phyloP scores from a whole-genome alignment of 73 alveolate species.

The Tetrahymena elliotti region DNA sequence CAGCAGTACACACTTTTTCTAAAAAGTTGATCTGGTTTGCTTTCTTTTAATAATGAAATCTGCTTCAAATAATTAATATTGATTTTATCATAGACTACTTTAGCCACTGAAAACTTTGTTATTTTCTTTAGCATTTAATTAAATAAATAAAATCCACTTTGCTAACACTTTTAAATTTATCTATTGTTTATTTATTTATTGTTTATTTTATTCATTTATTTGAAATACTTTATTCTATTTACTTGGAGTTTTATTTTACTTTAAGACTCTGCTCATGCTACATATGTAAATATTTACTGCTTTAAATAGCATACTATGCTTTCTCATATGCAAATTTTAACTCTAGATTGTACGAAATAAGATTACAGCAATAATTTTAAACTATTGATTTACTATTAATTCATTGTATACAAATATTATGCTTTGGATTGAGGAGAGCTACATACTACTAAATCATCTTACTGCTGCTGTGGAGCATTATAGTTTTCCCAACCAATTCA shows the following conservation, averaged over 20 bases:
- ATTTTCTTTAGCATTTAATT: background rate
- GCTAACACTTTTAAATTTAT: background rate
- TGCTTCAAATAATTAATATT: background rate
- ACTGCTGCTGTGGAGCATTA: background rate
- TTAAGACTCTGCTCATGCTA: background rate
- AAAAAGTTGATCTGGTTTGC: background rate
- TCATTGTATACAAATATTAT: background rate
- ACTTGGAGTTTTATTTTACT: background rate
- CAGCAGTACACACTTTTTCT: background rate
- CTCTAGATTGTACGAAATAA: background rate
- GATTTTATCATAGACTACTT: background rate
- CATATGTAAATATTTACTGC: background rate
- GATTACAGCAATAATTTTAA: background rate
- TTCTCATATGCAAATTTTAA: background rate
- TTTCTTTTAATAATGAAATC: background rate
- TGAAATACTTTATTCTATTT: background rate
- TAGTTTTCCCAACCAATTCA: background rate
- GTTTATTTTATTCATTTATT: background rate
- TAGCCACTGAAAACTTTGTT: background rate
- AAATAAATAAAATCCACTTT: background rate
- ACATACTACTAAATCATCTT: background rate
- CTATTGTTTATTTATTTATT: too few relatives aligned
- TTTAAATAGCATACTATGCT: background rate
- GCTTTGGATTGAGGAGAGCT: background rate
- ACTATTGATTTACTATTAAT: background rate